Conservation (phyloP, 345 rosid genomes). For the Rhodomyrtus tomentosa region DNA sequence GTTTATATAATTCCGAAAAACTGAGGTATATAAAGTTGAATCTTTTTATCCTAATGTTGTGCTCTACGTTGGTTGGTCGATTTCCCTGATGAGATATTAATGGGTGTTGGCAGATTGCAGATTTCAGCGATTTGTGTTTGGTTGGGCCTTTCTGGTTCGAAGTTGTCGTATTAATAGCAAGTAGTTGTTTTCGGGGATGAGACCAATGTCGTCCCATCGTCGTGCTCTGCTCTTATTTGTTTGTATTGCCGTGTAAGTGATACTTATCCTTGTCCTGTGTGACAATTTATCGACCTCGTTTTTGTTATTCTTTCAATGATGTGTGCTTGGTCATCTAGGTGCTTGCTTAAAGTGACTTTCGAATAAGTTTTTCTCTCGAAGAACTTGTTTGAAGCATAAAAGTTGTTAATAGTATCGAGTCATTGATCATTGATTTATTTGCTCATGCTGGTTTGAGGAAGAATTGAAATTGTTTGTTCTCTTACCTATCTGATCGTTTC, state of each 20-base stretch:
- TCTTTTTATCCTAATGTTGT: too few relatives aligned
- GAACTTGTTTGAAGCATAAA: not conserved
- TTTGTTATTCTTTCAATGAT: not conserved
- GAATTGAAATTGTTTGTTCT: not conserved
- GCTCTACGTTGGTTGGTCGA: too few relatives aligned
- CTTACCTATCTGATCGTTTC: not conserved
- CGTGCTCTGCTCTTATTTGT: conserved; percentile 1
- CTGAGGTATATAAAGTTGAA: too few relatives aligned
- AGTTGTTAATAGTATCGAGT: not conserved
- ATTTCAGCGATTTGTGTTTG: conserved; percentile 18
- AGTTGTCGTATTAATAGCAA: conserved; percentile 26
- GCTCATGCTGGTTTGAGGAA: not conserved
- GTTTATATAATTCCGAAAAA: too few relatives aligned
- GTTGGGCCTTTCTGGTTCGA: conserved; percentile 21
- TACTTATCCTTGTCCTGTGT: conserved; percentile 46
- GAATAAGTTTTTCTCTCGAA: not conserved
- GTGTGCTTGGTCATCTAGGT: not conserved
- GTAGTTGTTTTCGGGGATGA: conserved; percentile 22
- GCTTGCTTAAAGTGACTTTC: not conserved
- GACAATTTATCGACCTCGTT: not conserved
- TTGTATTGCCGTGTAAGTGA: conserved; percentile 28
- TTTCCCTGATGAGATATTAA: too few relatives aligned
- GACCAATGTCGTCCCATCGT: conserved; percentile 17
- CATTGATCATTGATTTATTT: not conserved
- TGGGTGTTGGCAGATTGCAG: conserved; percentile 25